phyloP scores from a whole-genome alignment of 345 rosid genomes.

The Hevea brasiliensis region DNA sequence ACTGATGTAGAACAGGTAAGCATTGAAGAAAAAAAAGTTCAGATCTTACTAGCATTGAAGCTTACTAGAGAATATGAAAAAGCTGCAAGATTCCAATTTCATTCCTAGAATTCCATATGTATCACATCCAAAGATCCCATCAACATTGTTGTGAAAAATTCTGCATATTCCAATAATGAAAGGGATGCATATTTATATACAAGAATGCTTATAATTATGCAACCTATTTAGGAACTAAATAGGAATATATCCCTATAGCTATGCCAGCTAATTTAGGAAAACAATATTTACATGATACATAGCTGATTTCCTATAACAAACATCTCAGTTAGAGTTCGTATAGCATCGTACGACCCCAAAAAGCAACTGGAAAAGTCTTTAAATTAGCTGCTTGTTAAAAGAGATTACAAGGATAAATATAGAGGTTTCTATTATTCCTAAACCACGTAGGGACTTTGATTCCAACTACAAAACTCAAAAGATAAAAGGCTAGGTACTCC shows the following conservation, averaged over 20 bases:
- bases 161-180: too few relatives aligned
- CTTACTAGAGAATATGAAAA: background rate
- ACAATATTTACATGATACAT: too few relatives aligned
- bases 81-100: background rate
- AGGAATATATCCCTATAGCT: too few relatives aligned
- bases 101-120: background rate
- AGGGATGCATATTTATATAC: too few relatives aligned
- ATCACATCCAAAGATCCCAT: background rate
- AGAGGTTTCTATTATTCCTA: background rate
- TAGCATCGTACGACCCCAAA: background rate
- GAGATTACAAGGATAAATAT: background rate
- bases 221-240: too few relatives aligned
- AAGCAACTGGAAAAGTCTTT: background rate
- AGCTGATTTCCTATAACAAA: too few relatives aligned
- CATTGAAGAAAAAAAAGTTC: background rate
- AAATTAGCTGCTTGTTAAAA: background rate
- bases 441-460: background rate
- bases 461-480: background rate
- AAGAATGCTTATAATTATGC: too few relatives aligned
- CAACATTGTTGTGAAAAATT: too few relatives aligned
- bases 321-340: background rate
- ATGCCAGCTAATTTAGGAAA: too few relatives aligned
- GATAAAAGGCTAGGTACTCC: background rate
- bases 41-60: background rate
- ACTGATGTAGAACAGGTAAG: background rate